Evolutionary conservation across 768 basidiomycete species (phyloP).

Genomic region (Pisolithus microcarpus): DNA sequence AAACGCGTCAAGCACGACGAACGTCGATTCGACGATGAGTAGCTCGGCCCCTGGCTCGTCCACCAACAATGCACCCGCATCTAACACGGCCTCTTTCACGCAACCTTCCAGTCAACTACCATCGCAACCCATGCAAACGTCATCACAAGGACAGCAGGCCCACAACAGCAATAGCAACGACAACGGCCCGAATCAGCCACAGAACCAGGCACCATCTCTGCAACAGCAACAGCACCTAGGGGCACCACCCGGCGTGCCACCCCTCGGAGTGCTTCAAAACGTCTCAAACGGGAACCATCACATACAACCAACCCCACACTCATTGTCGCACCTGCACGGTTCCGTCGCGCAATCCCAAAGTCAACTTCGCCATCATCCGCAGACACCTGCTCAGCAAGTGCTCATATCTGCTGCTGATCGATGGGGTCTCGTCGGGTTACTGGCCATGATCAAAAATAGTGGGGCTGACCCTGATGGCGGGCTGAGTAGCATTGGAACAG

Average conservation of each 20-base stretch:
- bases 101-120: constrained; percentile 16
- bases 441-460: constrained; percentile 82
- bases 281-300: constrained; percentile 32
- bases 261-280: constrained; percentile 30
- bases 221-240: constrained; percentile 44
- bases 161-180: constrained; percentile 34
- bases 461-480: constrained; percentile 70
- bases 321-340: constrained; percentile 30
- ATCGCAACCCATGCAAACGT: constrained; percentile 16
- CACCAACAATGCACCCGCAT: constrained; percentile 23
- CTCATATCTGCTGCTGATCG: constrained; percentile 88
- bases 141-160: constrained; percentile 23
- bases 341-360: constrained; percentile 24
- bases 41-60: constrained; percentile 18
- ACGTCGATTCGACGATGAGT: constrained; percentile 23
- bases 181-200: constrained; percentile 21
- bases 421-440: constrained; percentile 84
- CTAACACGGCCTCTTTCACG: constrained; percentile 63
- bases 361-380: constrained; percentile 49
- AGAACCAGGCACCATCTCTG: constrained; percentile 8
- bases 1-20: constrained; percentile 31
- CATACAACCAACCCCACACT: constrained; percentile 20
- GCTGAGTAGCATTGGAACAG: constrained; percentile 79
- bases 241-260: constrained; percentile 45
- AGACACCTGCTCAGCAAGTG: constrained; percentile 90